A percentile compares a stretch with the other conserved stretches of the same genome.
phyloP scores from a whole-genome alignment of 371 early-diverging fungal species.

The Thermomucor indicae-seudaticae region DNA sequence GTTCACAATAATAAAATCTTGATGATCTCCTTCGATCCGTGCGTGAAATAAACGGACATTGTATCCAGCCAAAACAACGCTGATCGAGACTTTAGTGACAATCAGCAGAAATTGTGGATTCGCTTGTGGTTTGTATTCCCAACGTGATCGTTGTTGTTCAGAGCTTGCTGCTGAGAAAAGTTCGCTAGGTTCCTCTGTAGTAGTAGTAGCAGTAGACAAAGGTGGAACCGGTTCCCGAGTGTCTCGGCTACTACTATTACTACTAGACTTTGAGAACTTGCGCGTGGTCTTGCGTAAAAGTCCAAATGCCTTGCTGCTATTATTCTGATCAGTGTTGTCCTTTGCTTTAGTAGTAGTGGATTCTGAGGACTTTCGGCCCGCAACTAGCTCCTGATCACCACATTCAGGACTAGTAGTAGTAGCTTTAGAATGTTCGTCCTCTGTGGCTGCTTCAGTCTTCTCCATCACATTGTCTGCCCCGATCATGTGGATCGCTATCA shows the following conservation, averaged over 20 bases:
- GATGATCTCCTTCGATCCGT: conserved; percentile 1
- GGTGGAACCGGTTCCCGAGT: neutral
- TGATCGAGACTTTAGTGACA: conserved; percentile 7
- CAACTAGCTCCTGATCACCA: too few relatives aligned
- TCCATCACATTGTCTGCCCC: too few relatives aligned
- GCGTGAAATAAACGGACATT: conserved; percentile 24
- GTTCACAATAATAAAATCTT: conserved; percentile 5
- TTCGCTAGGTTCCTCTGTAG: neutral
- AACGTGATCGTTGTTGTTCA: too few relatives aligned
- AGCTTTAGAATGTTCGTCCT: too few relatives aligned
- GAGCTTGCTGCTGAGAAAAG: conserved; percentile 4
- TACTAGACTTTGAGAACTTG: conserved; percentile 2
- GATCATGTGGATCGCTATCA: too few relatives aligned
- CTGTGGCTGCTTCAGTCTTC: too few relatives aligned
- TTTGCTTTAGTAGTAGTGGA: too few relatives aligned
- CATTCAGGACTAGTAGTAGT: too few relatives aligned
- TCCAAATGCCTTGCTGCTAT: too few relatives aligned
- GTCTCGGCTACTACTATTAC: neutral
- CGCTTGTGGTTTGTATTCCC: conserved; percentile 29
- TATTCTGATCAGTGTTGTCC: too few relatives aligned
- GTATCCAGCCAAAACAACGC: conserved; percentile 23
- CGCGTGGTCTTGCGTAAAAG: conserved; percentile 11
- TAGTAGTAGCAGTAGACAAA: neutral
- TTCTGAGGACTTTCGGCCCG: too few relatives aligned
- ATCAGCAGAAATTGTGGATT: conserved; percentile 33